Evolutionary conservation across 306 rosid genomes (phyloP), one percentile per base, ranked within the genome.

Genomic region (Inga oerstediana): DNA sequence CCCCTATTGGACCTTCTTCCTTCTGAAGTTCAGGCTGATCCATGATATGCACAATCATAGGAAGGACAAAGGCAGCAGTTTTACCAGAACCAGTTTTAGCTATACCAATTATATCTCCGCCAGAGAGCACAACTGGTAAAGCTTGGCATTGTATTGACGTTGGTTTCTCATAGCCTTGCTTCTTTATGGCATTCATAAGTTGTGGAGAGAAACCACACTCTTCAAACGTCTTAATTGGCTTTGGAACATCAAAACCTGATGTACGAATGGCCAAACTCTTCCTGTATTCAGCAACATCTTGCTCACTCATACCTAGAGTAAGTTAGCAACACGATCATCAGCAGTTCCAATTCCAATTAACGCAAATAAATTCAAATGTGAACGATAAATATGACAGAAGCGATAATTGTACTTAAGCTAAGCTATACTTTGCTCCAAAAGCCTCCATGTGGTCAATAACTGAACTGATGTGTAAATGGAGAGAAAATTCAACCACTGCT

Each of bases 41-140:
- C 97, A 96, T 94, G 77, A 94, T 94, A 88, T 96, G 99, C 62
- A 88, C 96, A 62, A 92, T 90, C 98, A 96, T 96, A 48, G 99
- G 99, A 88, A 96, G 99, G 74, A 96, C 98, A 92, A 96, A 96
- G 72, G 98, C 89, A 66, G 98, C 99, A 83, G 99, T 96, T 85
- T 96, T 96, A 82, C 99, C 99, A 3, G 99, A 96, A 85, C 99
- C 99, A 10, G 99, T 96, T 89, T 94, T 96, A 3, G 99, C 99
- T 83, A 96, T 96, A 54, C 97, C 99, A 82, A 94, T 96, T 35
- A 94, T 84, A 87, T 96, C 99, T 79, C 94, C 88, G 59, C 99
- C 98, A 15, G 99, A 94, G 73, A 94, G 97, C 84, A 91, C 95
- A 83, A 90, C 85, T 0, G 99, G 97, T 16, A 96, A 81, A 86